A percentile compares a stretch with the other conserved stretches of the same genome.
These are phyloP conservation scores for Eurotiales sp. DNA, from an alignment of 2,329 filamentous ascomycete genomes.

Conservation along the genomic window DNA sequence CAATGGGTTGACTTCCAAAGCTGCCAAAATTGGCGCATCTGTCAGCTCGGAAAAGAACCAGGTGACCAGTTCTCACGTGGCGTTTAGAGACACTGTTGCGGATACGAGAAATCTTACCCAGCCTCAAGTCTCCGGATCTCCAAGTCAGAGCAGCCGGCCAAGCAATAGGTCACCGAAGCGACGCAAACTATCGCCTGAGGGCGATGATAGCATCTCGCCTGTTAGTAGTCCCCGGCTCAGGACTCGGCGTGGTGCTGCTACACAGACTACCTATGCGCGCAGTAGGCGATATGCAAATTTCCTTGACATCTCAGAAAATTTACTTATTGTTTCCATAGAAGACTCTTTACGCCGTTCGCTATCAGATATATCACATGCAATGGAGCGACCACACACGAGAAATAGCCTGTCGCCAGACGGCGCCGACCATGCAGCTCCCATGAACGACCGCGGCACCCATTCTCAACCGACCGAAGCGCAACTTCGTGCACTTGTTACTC, in stretches of 20 bases:
- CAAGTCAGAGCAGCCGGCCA: slow-evolving; percentile 22
- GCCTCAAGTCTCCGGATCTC: slow-evolving; percentile 26
- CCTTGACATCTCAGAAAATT: background rate
- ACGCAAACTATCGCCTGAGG: slow-evolving; percentile 17
- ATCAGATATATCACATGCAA: slow-evolving; percentile 1
- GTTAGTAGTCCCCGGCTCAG: background rate
- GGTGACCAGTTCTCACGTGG: background rate
- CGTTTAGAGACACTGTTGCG: background rate
- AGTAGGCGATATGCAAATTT: background rate
- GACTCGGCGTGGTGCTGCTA: background rate
- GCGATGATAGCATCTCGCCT: background rate
- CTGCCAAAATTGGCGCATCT: background rate
- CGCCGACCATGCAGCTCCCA: background rate
- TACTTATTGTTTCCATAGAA: background rate
- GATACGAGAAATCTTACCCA: background rate
- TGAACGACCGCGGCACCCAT: background rate
- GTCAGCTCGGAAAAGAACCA: background rate
- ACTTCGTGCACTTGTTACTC: slow-evolving; percentile 15
- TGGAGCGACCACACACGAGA: background rate
- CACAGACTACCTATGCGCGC: slow-evolving; percentile 1
- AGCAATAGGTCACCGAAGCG: slow-evolving; percentile 18
- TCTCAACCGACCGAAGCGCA: background rate
- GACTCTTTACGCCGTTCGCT: slow-evolving; percentile 3
- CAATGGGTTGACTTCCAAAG: slow-evolving; percentile 5
- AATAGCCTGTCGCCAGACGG: slow-evolving; percentile 5